A percentile compares a stretch with the other conserved stretches of the same genome.
phyloP scores from a whole-genome alignment of 1,139 yeast genomes.

The Suhomyces choctaworum region DNA sequence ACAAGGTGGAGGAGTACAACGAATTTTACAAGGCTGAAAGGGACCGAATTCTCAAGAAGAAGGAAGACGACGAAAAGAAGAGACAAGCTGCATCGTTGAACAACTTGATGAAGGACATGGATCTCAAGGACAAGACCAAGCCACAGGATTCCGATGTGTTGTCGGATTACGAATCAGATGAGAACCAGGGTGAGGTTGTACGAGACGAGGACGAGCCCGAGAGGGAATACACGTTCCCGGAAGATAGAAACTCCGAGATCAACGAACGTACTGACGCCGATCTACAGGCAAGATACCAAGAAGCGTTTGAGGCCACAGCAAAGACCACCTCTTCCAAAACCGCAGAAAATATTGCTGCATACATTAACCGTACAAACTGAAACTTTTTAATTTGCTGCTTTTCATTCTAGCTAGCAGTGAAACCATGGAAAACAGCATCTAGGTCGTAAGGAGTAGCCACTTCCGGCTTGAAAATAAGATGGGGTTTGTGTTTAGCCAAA shows the following conservation, averaged over 20 bases:
- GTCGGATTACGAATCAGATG: conserved; percentile 64
- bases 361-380: conserved; percentile 37
- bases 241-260: conserved; percentile 65
- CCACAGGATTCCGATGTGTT: conserved; percentile 59
- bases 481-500: conserved; percentile 72
- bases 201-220: conserved; percentile 66
- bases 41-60: conserved; percentile 74
- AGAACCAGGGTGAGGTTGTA: conserved; percentile 59
- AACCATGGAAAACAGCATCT: conserved; percentile 23
- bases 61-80: conserved; percentile 71
- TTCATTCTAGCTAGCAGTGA: background rate
- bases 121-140: conserved; percentile 46
- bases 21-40: conserved; percentile 83
- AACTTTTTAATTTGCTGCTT: background rate
- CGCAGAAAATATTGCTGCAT: conserved; percentile 70
- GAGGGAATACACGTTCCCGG: conserved; percentile 77
- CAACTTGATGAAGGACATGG: conserved; percentile 80
- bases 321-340: conserved; percentile 63
- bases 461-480: conserved; percentile 58
- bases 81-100: conserved; percentile 72
- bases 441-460: conserved; percentile 33
- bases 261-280: conserved; percentile 49
- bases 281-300: conserved; percentile 69
- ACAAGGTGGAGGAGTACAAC: conserved; percentile 85
- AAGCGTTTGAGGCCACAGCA: conserved; percentile 65